Percentiles rank a stretch among this genome's conserved stretches.
These are phyloP conservation scores for Gentiana straminea DNA, from an alignment of 257 asterid species.

Conservation along the genomic window DNA sequence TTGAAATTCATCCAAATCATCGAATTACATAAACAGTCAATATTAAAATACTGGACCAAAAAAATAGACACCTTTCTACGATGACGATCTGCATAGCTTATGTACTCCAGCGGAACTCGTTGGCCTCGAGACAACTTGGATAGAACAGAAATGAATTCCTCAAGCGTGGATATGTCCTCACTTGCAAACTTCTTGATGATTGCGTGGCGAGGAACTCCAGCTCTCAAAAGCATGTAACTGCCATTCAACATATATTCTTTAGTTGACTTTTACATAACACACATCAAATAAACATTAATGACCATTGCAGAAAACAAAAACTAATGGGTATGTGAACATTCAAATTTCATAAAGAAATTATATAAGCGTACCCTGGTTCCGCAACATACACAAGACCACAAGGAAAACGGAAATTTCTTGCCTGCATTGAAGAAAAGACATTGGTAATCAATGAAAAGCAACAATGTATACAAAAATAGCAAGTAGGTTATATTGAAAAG, in stretches of 20 bases:
- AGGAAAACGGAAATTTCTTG: conserved; percentile 88
- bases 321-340: not conserved
- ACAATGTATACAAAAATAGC: conserved; percentile 3
- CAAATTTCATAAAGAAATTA: conserved; percentile 4
- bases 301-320: not conserved
- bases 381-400: conserved; percentile 98
- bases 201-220: conserved; percentile 97
- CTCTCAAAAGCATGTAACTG: conserved; percentile 90
- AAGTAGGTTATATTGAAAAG: not conserved
- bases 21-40: not conserved
- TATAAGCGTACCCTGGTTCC: conserved; percentile 70
- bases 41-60: not conserved
- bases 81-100: conserved; percentile 82
- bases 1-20: no score
- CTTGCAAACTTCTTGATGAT: conserved; percentile 95
- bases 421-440: conserved; percentile 41
- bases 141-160: conserved; percentile 64
- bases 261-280: not conserved
- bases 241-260: conserved; percentile 11
- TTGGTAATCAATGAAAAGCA: conserved; percentile 7
- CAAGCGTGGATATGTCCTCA: conserved; percentile 72
- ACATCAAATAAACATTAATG: not conserved
- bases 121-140: conserved; percentile 88
- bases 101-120: conserved; percentile 88
- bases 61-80: conserved; percentile 67